Evolutionary conservation across 208 protist species (phyloP), one percentile per base, ranked within the genome.

Genomic region (Wallacemonas collosoma): DNA sequence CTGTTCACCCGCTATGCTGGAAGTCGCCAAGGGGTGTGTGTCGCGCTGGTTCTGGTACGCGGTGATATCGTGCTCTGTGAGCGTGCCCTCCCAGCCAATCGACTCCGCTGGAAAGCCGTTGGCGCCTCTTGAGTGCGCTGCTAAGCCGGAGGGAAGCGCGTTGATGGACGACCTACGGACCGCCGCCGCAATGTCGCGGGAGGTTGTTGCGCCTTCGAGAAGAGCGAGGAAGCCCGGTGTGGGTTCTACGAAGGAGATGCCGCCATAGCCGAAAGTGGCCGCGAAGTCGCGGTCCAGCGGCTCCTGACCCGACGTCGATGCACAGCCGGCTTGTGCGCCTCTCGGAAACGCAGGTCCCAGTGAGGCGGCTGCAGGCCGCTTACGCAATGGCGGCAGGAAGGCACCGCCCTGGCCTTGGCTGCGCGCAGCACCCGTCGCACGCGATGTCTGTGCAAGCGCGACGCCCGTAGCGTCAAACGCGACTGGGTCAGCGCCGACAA

Each of bases 221-320:
- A 87, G 69, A n/a, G 76, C 79, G 38, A 54, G 55, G 54, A 86
- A 86, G 41, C 75, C 79, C 26, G 70, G 54, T n/a, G 77, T 82
- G 64, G 62, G 70, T 2, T 76, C 79, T 56, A 87, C 39, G 39
- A 87, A 84, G 35, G 76, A 77, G 40, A 87, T 65, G 47, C 51
- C 68, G 12, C 81, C 81, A 63, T 86, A 86, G 60, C 81, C 81
- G 15, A 86, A 81, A 11, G 77, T 60, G 38, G 73, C 68, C 12
- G 64, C 79, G 4, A 15, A 53, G 1, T 47, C 35, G 0, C 47
- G 65, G 43, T 38, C 68, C 45, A 50, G 8, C 45, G 45, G 6
- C 45, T 50, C 8, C 45, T 12, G 45, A 0, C 8, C 8, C 45
- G 8, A 12, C 45, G 12, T 12, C 45, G 12, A 6, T 12, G 45